Percentiles rank a stretch among this genome's conserved stretches.
These are phyloP conservation scores for Xylaria hypoxylon DNA, from an alignment of 2,329 filamentous ascomycete genomes.

Conservation along the genomic window DNA sequence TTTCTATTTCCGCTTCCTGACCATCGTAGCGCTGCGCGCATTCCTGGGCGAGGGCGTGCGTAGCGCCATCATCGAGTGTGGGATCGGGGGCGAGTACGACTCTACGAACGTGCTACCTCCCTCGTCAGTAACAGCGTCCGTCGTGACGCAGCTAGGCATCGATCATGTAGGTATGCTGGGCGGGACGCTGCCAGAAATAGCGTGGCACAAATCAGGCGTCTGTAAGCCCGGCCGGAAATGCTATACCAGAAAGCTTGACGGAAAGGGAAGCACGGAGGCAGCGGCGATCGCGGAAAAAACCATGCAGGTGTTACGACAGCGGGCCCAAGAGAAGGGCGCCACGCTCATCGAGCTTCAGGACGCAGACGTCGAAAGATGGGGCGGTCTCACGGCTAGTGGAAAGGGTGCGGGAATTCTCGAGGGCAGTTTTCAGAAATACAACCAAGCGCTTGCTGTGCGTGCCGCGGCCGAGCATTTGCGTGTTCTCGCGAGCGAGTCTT, in stretches of 20 bases:
- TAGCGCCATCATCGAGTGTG: constrained; percentile 88
- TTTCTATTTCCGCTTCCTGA: constrained; percentile 92
- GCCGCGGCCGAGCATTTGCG: constrained; percentile 70
- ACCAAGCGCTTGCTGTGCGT: constrained; percentile 67
- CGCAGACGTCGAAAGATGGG: constrained; percentile 55
- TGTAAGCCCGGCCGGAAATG: constrained; percentile 75
- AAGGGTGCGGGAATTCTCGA: constrained; percentile 55
- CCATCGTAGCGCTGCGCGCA: constrained; percentile 85
- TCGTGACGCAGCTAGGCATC: constrained; percentile 84
- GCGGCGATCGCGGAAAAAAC: constrained; percentile 22
- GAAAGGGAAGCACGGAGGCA: constrained; percentile 53
- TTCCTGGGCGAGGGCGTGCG: constrained; percentile 82
- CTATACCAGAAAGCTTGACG: constrained; percentile 69
- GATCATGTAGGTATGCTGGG: constrained; percentile 88
- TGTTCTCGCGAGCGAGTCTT: constrained; percentile 38
- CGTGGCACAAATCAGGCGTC: constrained; percentile 93
- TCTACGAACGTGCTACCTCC: constrained; percentile 83
- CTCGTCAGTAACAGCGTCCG: constrained; percentile 73
- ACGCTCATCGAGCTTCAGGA: constrained; percentile 58
- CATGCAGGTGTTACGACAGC: constrained; percentile 65
- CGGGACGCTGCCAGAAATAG: constrained; percentile 79
- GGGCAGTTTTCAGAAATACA: constrained; percentile 67
- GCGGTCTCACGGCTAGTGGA: constrained; percentile 49
- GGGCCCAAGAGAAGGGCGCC: constrained; percentile 68
- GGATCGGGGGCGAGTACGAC: constrained; percentile 94